Evolutionary conservation across 1,139 yeast species (phyloP).

Genomic region (Magnusiomyces suaveolens): DNA sequence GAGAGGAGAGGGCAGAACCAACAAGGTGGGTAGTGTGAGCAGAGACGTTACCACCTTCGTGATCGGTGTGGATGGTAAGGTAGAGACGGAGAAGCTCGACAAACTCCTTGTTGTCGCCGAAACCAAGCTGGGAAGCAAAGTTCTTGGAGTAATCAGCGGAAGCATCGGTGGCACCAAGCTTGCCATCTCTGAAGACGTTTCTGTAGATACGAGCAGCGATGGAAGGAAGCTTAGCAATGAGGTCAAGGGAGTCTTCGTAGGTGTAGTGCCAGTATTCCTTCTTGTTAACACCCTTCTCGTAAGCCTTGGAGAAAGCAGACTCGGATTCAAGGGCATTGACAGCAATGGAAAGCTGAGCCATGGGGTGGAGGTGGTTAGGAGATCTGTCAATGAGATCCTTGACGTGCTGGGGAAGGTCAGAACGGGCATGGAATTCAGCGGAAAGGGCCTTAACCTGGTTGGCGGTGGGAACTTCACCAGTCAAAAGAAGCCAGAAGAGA

Average conservation of each 20-base stretch:
- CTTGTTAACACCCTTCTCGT: conserved; percentile 58
- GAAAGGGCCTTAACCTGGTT: conserved; percentile 45
- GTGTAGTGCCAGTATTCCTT: conserved; percentile 61
- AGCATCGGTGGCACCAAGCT: conserved; percentile 57
- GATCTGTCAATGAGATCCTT: conserved; percentile 43
- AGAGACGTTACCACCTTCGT: conserved; percentile 98
- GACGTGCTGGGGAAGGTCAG: conserved; percentile 49
- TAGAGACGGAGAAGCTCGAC: conserved; percentile 89
- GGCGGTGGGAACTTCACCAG: conserved; percentile 54
- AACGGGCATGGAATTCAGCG: conserved; percentile 49
- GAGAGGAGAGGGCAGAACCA: conserved; percentile 92
- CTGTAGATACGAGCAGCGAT: conserved; percentile 60
- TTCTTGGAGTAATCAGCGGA: conserved; percentile 88
- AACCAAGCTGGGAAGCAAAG: conserved; percentile 80
- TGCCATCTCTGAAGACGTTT: conserved; percentile 69
- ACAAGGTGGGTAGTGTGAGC: conserved; percentile 98
- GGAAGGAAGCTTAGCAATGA: conserved; percentile 57
- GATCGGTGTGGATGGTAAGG: conserved; percentile 94
- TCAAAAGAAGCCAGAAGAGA: conserved; percentile 52
- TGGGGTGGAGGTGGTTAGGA: conserved; percentile 53
- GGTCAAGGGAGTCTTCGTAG: conserved; percentile 54
- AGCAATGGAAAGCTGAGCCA: conserved; percentile 64
- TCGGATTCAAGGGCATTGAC: conserved; percentile 55
- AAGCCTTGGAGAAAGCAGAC: conserved; percentile 53
- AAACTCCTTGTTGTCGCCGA: conserved; percentile 68